phyloP scores from a whole-genome alignment of 2,329 filamentous ascomycete genomes.

The Phyllosticta citriasiana region DNA sequence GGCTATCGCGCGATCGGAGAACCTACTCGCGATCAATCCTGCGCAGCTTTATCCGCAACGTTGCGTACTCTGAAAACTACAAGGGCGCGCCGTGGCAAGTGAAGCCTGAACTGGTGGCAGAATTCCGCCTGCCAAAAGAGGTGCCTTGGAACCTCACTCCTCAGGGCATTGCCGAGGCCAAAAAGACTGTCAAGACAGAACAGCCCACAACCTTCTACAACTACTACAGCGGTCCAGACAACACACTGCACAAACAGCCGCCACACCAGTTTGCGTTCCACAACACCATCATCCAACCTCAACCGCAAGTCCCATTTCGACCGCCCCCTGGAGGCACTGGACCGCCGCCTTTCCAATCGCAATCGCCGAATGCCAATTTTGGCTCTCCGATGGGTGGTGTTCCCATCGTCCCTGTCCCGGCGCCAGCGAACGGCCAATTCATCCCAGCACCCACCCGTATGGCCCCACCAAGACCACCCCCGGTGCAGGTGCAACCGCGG shows the following conservation, averaged over 20 bases:
- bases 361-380: not conserved
- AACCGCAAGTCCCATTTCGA: not conserved
- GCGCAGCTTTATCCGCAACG: slow-evolving; percentile 89
- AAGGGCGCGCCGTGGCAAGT: slow-evolving; percentile 95
- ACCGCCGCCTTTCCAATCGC: slow-evolving; percentile 2
- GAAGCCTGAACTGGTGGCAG: slow-evolving; percentile 71
- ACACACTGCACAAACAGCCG: slow-evolving; percentile 5
- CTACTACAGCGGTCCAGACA: slow-evolving; percentile 3
- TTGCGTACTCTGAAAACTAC: slow-evolving; percentile 85
- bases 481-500: slow-evolving; percentile 33
- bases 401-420: not conserved
- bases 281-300: not conserved
- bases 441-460: slow-evolving; percentile 1
- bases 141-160: slow-evolving; percentile 48
- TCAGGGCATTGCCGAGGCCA: slow-evolving; percentile 25
- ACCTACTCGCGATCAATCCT: slow-evolving; percentile 92
- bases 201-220: slow-evolving; percentile 7
- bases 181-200: slow-evolving; percentile 56
- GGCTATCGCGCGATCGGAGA: slow-evolving; percentile 79
- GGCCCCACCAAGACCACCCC: slow-evolving; percentile 1
- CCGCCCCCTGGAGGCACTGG: slow-evolving; percentile 1
- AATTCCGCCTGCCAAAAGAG: slow-evolving; percentile 79
- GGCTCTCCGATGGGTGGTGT: not conserved
- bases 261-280: slow-evolving; percentile 3
- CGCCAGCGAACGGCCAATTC: slow-evolving; percentile 2